phyloP scores from a whole-genome alignment of 306 rosid species.

The Purshia tridentata region DNA sequence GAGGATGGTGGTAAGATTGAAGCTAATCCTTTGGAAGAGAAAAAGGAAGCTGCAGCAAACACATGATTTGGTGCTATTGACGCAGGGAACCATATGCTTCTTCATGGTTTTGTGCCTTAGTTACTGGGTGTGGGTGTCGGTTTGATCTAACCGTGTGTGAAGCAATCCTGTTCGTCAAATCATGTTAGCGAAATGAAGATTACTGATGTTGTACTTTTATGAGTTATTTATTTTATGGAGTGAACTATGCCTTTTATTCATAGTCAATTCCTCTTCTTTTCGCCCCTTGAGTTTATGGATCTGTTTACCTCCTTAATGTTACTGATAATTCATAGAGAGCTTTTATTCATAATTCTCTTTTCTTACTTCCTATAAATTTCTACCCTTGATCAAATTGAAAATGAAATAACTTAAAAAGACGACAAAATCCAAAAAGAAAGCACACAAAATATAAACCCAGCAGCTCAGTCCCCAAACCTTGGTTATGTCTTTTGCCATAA shows the following conservation, averaged over 20 bases:
- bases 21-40: conserved; percentile 46
- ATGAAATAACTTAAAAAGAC: no score
- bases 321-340: not conserved
- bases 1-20: conserved; percentile 24
- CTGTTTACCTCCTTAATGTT: not conserved
- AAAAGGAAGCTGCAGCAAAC: conserved; percentile 61
- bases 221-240: conserved; percentile 28
- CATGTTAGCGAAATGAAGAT: conserved; percentile 33
- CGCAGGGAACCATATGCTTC: conserved; percentile 23
- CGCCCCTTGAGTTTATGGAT: not conserved
- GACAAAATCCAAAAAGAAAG: no score
- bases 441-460: no score
- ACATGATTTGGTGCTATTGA: conserved; percentile 32
- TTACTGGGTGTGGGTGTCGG: conserved; percentile 24
- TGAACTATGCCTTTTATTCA: conserved; percentile 22
- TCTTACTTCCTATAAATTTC: no score
- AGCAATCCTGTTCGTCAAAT: conserved; percentile 7
- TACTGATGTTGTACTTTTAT: conserved; percentile 30
- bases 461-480: no score
- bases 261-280: not conserved
- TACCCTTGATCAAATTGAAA: no score
- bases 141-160: conserved; percentile 30
- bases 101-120: conserved; percentile 18
- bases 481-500: no score
- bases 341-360: no score